Evolutionary conservation across 805 yeast species (phyloP), one percentile per base, ranked within the genome.

Genomic region (Zygoascus bituminiphila): DNA sequence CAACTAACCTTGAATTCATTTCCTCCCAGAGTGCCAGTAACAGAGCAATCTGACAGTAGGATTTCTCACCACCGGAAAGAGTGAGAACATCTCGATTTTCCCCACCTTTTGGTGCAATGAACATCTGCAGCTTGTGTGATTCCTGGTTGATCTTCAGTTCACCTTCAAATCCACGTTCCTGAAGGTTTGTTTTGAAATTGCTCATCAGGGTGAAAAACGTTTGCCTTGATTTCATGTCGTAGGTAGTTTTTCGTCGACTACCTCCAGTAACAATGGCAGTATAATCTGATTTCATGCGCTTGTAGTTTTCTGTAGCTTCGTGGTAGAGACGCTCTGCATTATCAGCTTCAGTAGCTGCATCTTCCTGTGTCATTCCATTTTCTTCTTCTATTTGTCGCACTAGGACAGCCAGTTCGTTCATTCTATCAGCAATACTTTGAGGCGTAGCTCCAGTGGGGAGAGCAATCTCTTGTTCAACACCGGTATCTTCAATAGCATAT

Each of bases 31-130:
- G 84, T 0, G 97, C 83, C 51, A 91, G 70, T 42, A 93, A 66
- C 50, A 93, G 73, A 0, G 97, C 85, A 53, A 91, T 81, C 63
- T 94, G 98, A 0, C 96, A 81, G 63, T 84, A 91, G 0, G 97
- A 88, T 62, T 89, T 89, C 62, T 93, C 98, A 42, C 99, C 99
- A 33, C 99, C 99, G 1, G 96, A 88, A 22, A 91, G 73, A 0
- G 96, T 83, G 54, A 81, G 85, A 2, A 87, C 87, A 35, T 82
- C 78, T 55, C 96, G 72, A 26, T 77, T 71, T 23, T 74, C 73
- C 36, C 73, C 75, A 50, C 77, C 81, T 24, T 40, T 49, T 2
- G 64, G 59, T 20, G 53, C 51, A 4, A 65, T 63, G n/a, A 42
- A 35, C 20, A 63, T 53, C 4, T 49, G 54, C 20, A 70, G 54